Evolutionary conservation across 1,284 basidiomycete species (phyloP), one percentile per base, ranked within the genome.

Genomic region (Microbotryum intermedium): DNA sequence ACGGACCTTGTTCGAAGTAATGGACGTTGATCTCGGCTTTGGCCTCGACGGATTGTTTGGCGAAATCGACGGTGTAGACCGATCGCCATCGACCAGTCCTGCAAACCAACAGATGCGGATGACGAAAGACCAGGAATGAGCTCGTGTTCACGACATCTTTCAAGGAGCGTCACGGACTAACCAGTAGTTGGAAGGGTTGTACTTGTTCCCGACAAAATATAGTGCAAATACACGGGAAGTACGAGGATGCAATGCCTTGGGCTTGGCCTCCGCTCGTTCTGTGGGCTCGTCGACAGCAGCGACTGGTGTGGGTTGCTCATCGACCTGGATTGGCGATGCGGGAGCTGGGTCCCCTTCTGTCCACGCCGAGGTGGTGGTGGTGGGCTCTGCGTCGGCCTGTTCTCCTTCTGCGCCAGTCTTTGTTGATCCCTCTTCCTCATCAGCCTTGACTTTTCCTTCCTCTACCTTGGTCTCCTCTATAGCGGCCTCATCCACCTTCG

Each of bases 1-100:
- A 73, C 80, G 60, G 64, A 91, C 92, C 92, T 75, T 94, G 90
- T 74, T 97, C 92, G 72, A 91, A 97, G 73, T 97, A 97, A 74
- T 97, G 92, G 26, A 94, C 86, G 71, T 91, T 88, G 50, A 90
- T 81, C 23, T 85, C 76, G 29, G 92, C 82, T 66, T 78, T 83
- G 0, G 90, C 78, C 6, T 63, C 59, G 13, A 79, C 70, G 21
- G 55, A 60, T 1, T 55, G 58, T n/a, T 69, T 69, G 6, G 69
- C 70, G 13, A 74, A 64, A 64, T 80, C 76, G n/a, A 79, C 72
- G 11, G 72, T 62, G 72, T 79, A 81, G n/a, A 70, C 63, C 4
- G 77, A 77, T 49, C 91, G 82, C 92, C 92, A 95, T 72, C 90
- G 80, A 26, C 92, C 92, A 34, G 91, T 87, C 90, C 71, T 72